These are phyloP conservation scores for Pseudomassariella vexata DNA, from an alignment of 2,329 filamentous ascomycete species.

Conservation along the genomic window DNA sequence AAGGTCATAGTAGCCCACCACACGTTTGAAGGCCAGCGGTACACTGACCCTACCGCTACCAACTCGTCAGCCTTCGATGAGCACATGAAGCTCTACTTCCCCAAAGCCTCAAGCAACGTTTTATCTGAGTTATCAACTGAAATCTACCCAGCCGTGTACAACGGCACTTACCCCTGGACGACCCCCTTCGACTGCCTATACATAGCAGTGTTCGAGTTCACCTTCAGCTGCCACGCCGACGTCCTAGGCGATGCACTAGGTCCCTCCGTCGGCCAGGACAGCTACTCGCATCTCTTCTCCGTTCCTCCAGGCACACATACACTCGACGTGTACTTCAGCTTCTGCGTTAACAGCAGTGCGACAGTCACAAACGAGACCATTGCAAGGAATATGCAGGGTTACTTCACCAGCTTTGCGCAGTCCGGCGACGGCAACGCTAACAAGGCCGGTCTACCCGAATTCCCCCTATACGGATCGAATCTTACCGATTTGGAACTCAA, in stretches of 20 bases:
- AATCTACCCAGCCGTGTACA: conserved; percentile 2
- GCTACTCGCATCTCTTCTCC: conserved; percentile 4
- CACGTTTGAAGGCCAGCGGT: conserved; percentile 1
- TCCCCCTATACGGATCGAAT: not conserved
- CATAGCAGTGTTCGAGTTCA: conserved; percentile 1
- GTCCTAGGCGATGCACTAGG: conserved; percentile 2
- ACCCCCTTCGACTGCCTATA: conserved; percentile 2
- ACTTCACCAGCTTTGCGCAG: conserved; percentile 3
- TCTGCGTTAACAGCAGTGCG: conserved; percentile 3
- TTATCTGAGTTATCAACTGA: not conserved
- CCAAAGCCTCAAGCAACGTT: not conserved
- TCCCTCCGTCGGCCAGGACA: not conserved
- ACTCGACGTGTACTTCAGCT: conserved; percentile 3
- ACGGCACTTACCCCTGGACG: conserved; percentile 1
- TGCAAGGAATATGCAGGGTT: conserved; percentile 2
- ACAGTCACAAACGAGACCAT: conserved; percentile 5
- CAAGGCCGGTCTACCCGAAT: not conserved
- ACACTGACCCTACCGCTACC: conserved; percentile 3
- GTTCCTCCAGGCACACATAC: conserved; percentile 4
- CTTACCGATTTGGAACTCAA: conserved; percentile 3
- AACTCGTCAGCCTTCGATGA: conserved; percentile 4
- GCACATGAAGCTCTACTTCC: conserved; percentile 5
- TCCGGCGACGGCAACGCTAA: conserved; percentile 2
- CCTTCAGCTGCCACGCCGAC: conserved; percentile 1
- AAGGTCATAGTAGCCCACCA: conserved; percentile 5